Conservation (phyloP, 441 rosid species). For the Corymbia calophylla region DNA sequence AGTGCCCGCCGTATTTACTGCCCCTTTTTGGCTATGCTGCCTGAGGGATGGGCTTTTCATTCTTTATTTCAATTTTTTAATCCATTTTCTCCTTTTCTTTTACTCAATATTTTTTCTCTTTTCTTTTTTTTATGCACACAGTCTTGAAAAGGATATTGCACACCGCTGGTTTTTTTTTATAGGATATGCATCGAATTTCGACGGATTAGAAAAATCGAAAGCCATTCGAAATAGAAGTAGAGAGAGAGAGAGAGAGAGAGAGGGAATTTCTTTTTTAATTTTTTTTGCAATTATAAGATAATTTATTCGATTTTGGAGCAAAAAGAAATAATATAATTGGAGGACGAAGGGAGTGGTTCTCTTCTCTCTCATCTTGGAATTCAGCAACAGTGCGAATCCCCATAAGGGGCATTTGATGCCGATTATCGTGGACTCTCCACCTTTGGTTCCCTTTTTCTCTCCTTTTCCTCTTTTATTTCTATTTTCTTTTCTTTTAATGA, state of each 20-base stretch:
- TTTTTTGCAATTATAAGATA: background rate
- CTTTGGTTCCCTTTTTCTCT: slow-evolving; percentile 13
- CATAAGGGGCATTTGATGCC: slow-evolving; percentile 66
- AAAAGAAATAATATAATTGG: slow-evolving; percentile 1
- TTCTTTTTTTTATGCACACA: background rate
- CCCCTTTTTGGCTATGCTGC: background rate
- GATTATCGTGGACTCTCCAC: slow-evolving; percentile 42
- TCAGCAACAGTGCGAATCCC: slow-evolving; percentile 76
- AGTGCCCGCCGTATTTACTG: background rate
- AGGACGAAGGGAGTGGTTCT: background rate
- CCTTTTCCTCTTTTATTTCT: background rate
- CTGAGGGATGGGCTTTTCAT: background rate
- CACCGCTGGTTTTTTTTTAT: background rate
- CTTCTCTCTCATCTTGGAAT: slow-evolving; percentile 40
- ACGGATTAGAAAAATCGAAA: background rate
- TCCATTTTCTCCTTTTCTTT: background rate
- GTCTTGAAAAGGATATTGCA: background rate
- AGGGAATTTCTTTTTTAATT: background rate
- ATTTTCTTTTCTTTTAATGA: background rate
- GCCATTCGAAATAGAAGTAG: background rate
- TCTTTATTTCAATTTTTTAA: background rate
- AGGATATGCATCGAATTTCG: background rate
- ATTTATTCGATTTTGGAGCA: background rate
- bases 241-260: background rate
- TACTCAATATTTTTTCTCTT: no score